These are phyloP conservation scores for Candida stauntonica DNA, from an alignment of 805 yeast species.

Conservation along the genomic window DNA sequence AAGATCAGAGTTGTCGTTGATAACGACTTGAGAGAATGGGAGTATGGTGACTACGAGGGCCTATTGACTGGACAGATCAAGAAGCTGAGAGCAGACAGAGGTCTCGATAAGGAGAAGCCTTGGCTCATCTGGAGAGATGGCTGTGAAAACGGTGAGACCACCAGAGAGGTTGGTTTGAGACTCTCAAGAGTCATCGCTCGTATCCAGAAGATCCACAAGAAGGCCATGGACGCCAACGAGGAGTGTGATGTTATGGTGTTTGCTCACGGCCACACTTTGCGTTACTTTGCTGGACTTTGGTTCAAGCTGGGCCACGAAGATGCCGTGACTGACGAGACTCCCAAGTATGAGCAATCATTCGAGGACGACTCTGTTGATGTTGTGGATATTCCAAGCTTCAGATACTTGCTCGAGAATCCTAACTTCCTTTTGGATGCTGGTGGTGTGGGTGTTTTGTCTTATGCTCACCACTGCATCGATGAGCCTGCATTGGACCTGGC, in stretches of 20 bases:
- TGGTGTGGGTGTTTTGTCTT: constrained; percentile 88
- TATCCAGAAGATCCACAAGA: constrained; percentile 55
- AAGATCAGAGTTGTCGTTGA: constrained; percentile 45
- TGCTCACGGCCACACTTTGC: constrained; percentile 91
- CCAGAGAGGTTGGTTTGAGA: constrained; percentile 62
- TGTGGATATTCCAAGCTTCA: constrained; percentile 30
- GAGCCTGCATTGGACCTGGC: constrained; percentile 87
- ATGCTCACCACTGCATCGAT: constrained; percentile 75
- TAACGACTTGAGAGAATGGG: constrained; percentile 88
- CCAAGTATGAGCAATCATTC: constrained; percentile 20
- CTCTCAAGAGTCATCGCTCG: constrained; percentile 65
- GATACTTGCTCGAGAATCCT: constrained; percentile 53
- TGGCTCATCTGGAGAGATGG: constrained; percentile 94
- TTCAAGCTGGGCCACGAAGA: constrained; percentile 37
- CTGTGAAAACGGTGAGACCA: constrained; percentile 83
- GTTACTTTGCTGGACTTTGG: constrained; percentile 92
- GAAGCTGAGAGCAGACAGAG: constrained; percentile 52
- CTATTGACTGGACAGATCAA: constrained; percentile 62
- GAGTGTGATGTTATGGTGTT: constrained; percentile 75
- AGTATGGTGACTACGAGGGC: constrained; percentile 95
- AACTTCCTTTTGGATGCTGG: constrained; percentile 88
- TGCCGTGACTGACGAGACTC: constrained; percentile 4
- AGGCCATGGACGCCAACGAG: constrained; percentile 45
- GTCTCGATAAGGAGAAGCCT: constrained; percentile 43
- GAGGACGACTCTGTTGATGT: constrained; percentile 29